Conservation (phyloP, 257 asterid genomes). For the Fraxinus americana region DNA sequence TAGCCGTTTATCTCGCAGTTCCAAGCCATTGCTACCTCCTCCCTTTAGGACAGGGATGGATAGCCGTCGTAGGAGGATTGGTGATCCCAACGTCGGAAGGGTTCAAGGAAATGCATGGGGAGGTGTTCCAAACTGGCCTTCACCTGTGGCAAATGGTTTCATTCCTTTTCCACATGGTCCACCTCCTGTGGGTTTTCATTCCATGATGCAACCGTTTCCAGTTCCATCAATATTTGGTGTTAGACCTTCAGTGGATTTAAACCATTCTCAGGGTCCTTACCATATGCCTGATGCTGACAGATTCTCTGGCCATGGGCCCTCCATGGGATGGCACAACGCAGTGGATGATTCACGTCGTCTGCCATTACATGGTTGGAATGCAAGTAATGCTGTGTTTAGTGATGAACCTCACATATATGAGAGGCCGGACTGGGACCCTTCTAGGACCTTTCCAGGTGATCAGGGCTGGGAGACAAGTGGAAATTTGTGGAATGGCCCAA, state of each 20-base stretch:
- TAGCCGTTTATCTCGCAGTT: conserved; percentile 55
- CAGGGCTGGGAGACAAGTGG: conserved; percentile 64
- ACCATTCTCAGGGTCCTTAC: conserved; percentile 65
- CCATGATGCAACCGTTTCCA: conserved; percentile 83
- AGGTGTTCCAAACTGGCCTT: conserved; percentile 87
- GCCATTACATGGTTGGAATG: conserved; percentile 77
- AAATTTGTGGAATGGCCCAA: conserved; percentile 74
- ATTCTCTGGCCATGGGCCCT: conserved; percentile 72
- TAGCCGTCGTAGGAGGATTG: conserved; percentile 72
- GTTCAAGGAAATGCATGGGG: conserved; percentile 87
- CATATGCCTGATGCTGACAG: conserved; percentile 81
- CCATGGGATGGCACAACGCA: conserved; percentile 82
- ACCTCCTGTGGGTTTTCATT: conserved; percentile 72
- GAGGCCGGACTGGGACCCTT: conserved; percentile 84
- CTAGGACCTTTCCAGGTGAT: conserved; percentile 45
- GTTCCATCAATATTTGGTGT: conserved; percentile 75
- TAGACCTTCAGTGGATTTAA: conserved; percentile 80
- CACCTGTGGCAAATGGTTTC: conserved; percentile 86
- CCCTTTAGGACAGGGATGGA: conserved; percentile 61
- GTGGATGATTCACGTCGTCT: conserved; percentile 63
- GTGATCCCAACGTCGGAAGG: conserved; percentile 77
- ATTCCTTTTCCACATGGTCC: conserved; percentile 88
- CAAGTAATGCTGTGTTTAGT: conserved; percentile 59
- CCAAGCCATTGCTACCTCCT: conserved; percentile 69
- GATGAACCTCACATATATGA: conserved; percentile 75